These are phyloP conservation scores for Microdochium nivale DNA, from an alignment of 2,329 filamentous ascomycete genomes.

Conservation along the genomic window DNA sequence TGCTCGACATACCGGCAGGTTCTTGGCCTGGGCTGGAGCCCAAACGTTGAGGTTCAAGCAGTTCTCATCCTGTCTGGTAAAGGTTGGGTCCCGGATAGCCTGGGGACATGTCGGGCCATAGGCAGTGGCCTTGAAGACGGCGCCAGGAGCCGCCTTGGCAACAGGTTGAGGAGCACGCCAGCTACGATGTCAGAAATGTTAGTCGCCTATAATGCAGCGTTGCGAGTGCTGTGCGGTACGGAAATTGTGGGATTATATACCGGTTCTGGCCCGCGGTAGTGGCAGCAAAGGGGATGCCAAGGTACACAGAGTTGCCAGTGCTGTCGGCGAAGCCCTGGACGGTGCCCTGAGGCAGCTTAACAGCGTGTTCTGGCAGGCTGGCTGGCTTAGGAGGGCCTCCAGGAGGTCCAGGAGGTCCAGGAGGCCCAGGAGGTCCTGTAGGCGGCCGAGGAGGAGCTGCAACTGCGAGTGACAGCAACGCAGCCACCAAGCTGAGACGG, in stretches of 20 bases:
- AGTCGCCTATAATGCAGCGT: too few relatives aligned
- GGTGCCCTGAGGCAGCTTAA: constrained; percentile 16
- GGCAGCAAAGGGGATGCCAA: constrained; percentile 29
- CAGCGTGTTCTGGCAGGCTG: constrained; percentile 1
- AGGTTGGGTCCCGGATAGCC: constrained; percentile 10
- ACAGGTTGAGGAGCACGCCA: constrained; percentile 20
- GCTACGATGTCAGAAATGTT: constrained; percentile 4
- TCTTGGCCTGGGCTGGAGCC: constrained; percentile 15
- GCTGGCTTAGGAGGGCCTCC: background rate
- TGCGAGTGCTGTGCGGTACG: too few relatives aligned
- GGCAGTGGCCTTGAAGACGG: constrained; percentile 11
- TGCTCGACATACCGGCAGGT: constrained; percentile 17
- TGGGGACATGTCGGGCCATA: constrained; percentile 19
- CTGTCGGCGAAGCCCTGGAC: constrained; percentile 26
- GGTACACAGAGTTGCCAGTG: constrained; percentile 22
- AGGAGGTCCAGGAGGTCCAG: background rate
- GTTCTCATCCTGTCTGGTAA: constrained; percentile 23
- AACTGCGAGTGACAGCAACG: background rate
- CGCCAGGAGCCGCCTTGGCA: constrained; percentile 7
- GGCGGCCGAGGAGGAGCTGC: background rate
- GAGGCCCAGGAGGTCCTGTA: background rate
- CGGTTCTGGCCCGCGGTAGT: constrained; percentile 29
- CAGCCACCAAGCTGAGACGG: background rate
- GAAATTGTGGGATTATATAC: constrained; percentile 6
- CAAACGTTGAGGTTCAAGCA: constrained; percentile 33